Evolutionary conservation across 1,284 basidiomycete species (phyloP).

Genomic region (Cutaneotrichosporon mucoides): DNA sequence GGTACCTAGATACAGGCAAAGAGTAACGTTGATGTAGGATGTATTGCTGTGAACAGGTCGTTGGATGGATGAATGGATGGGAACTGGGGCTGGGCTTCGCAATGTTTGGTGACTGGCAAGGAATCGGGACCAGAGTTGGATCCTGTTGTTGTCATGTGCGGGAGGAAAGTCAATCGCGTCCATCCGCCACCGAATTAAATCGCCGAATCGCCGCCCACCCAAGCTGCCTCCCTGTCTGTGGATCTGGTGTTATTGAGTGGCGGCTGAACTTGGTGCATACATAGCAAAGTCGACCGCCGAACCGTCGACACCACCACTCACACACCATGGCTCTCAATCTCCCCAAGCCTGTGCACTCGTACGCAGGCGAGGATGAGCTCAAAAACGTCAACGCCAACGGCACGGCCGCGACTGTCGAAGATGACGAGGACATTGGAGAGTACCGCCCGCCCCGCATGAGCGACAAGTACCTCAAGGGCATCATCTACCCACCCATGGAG

Average conservation of each 20-base stretch:
- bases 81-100: background rate
- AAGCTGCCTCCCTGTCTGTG: too few relatives aligned
- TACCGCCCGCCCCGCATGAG: slow-evolving; percentile 48
- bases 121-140: too few relatives aligned
- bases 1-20: too few relatives aligned
- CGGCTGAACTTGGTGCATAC: too few relatives aligned
- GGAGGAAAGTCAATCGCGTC: background rate
- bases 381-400: slow-evolving; percentile 22
- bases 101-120: slow-evolving; percentile 5
- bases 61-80: background rate
- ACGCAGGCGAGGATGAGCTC: slow-evolving; percentile 45
- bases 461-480: slow-evolving; percentile 68
- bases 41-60: background rate
- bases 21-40: background rate
- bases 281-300: too few relatives aligned
- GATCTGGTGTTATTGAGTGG: too few relatives aligned
- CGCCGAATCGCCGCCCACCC: background rate
- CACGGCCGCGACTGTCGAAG: slow-evolving; percentile 13
- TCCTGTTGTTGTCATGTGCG: background rate
- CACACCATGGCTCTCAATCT: slow-evolving; percentile 41
- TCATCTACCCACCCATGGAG: slow-evolving; percentile 88
- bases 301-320: background rate
- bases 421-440: slow-evolving; percentile 28
- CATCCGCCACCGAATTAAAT: background rate
- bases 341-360: slow-evolving; percentile 46